These are phyloP conservation scores for Trichosanthes truncata DNA, from an alignment of 306 rosid genomes.

Conservation along the genomic window DNA sequence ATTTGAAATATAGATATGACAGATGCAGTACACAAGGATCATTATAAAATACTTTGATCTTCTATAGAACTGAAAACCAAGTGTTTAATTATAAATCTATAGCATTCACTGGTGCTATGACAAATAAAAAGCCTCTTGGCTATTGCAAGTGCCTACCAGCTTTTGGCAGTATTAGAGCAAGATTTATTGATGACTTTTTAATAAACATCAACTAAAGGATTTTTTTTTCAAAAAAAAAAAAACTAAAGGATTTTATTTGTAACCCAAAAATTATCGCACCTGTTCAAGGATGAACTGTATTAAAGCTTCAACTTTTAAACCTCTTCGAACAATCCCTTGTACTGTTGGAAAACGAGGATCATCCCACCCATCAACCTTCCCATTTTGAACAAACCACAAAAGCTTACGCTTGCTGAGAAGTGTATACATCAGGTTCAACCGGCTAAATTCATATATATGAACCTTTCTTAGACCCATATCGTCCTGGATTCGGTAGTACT, in stretches of 20 bases:
- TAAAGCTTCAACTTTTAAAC: conserved; percentile 76
- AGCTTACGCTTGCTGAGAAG: conserved; percentile 95
- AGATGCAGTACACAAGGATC: background rate
- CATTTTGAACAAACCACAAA: conserved; percentile 93
- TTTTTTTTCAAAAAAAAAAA: too few relatives aligned
- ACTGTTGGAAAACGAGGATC: conserved; percentile 93
- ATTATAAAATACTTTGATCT: background rate
- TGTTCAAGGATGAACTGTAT: conserved; percentile 89
- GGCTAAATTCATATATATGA: conserved; percentile 76
- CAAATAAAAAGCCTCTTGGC: background rate
- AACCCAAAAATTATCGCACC: conserved; percentile 26
- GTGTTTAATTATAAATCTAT: background rate
- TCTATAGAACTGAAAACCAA: background rate
- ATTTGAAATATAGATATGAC: background rate
- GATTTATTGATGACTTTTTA: background rate
- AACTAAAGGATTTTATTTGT: background rate
- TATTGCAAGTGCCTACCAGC: background rate
- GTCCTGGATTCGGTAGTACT: conserved; percentile 65
- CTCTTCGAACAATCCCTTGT: conserved; percentile 92
- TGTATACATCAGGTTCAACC: conserved; percentile 88
- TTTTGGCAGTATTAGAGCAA: background rate
- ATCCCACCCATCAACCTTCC: conserved; percentile 91
- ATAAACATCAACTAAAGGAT: background rate
- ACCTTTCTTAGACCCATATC: conserved; percentile 81
- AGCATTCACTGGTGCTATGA: background rate